Evolutionary conservation across 2,329 filamentous ascomycete genomes (phyloP).

Genomic region (Thermoascus crustaceus): DNA sequence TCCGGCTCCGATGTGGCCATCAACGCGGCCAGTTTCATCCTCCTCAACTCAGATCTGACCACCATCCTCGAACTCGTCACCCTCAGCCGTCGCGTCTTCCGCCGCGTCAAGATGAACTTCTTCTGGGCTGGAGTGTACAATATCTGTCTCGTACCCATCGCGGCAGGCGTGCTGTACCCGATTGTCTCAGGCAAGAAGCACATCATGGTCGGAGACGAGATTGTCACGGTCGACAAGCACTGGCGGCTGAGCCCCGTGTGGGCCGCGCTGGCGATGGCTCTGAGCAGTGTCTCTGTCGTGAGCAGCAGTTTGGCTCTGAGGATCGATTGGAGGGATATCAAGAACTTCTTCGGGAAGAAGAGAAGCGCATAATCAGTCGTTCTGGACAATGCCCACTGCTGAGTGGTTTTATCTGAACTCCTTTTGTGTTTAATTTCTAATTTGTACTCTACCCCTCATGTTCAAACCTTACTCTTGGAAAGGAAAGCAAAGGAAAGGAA

Average conservation of each 20-base stretch:
- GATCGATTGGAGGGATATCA: slow-evolving; percentile 26
- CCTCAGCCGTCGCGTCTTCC: slow-evolving; percentile 64
- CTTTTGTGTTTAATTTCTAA: background rate
- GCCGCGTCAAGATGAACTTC: slow-evolving; percentile 76
- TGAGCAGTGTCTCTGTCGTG: slow-evolving; percentile 85
- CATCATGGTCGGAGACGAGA: slow-evolving; percentile 25
- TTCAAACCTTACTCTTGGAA: no score
- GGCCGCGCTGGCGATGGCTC: slow-evolving; percentile 86
- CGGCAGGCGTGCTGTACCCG: slow-evolving; percentile 69
- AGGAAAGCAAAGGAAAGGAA: no score
- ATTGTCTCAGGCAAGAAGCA: slow-evolving; percentile 36
- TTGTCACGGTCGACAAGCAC: slow-evolving; percentile 26
- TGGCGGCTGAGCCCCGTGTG: slow-evolving; percentile 51
- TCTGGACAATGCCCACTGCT: no score
- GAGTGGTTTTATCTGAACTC: background rate
- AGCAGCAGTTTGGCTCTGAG: slow-evolving; percentile 69
- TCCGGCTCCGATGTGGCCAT: slow-evolving; percentile 77
- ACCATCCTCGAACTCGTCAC: slow-evolving; percentile 66
- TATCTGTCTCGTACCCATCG: slow-evolving; percentile 65
- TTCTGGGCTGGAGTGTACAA: slow-evolving; percentile 81
- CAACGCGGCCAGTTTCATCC: slow-evolving; percentile 71
- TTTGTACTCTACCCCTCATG: no score
- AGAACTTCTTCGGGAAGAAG: slow-evolving; percentile 3
- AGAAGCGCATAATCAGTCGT: no score
- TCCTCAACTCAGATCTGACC: slow-evolving; percentile 62